Percentiles rank a stretch among this genome's conserved stretches.
phyloP scores from a whole-genome alignment of 441 rosid genomes.

The Jatropha podagrica region DNA sequence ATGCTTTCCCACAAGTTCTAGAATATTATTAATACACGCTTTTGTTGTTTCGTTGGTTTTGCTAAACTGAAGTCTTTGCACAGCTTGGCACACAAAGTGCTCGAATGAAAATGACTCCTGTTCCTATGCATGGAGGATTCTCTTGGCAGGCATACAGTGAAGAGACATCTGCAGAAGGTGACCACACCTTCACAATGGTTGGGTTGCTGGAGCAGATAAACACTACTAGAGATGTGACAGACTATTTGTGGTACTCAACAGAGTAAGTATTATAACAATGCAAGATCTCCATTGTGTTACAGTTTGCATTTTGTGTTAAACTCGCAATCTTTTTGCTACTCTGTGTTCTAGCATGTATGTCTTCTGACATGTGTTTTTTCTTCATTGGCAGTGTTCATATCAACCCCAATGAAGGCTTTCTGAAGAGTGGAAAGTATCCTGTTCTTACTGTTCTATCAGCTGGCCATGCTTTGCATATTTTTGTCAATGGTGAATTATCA shows the following conservation, averaged over 20 bases:
- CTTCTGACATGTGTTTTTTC: slow-evolving; percentile 17
- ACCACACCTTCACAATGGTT: slow-evolving; percentile 59
- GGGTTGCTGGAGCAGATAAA: slow-evolving; percentile 96
- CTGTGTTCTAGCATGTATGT: slow-evolving; percentile 3
- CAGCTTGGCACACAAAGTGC: slow-evolving; percentile 91
- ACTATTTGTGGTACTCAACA: slow-evolving; percentile 96
- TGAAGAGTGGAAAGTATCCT: slow-evolving; percentile 66
- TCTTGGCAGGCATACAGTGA: slow-evolving; percentile 92
- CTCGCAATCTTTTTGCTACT: background rate
- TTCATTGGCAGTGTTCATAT: slow-evolving; percentile 53
- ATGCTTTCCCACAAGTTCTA: background rate
- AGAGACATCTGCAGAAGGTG: slow-evolving; percentile 58
- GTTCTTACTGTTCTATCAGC: slow-evolving; percentile 80
- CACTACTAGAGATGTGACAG: slow-evolving; percentile 81
- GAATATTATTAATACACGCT: slow-evolving; percentile 5
- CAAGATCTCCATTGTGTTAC: slow-evolving; percentile 10
- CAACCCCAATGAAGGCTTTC: slow-evolving; percentile 60
- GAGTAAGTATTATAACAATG: slow-evolving; percentile 59
- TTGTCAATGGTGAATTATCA: slow-evolving; percentile 74
- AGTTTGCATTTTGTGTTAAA: background rate
- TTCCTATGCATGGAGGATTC: slow-evolving; percentile 79
- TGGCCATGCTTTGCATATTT: slow-evolving; percentile 96
- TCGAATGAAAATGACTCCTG: slow-evolving; percentile 79
- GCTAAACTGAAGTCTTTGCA: slow-evolving; percentile 11
- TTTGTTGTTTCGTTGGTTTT: slow-evolving; percentile 17